Evolutionary conservation across 176 grass and related monocot genomes (phyloP).

Genomic region (Oryza nivara): DNA sequence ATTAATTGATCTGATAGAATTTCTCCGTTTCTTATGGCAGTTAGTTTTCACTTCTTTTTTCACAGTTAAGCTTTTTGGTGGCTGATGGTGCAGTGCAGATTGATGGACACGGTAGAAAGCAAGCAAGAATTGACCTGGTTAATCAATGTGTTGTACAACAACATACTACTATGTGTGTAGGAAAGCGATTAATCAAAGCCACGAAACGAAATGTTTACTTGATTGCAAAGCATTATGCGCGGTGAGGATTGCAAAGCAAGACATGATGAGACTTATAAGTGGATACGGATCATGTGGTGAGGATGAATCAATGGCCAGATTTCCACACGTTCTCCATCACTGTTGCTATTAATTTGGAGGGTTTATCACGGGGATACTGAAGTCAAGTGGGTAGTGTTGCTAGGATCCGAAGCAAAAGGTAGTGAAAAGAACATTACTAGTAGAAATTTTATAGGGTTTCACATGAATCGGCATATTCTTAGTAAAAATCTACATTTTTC

Average conservation of each 20-base stretch:
- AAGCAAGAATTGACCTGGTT: background rate
- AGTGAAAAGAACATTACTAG: constrained; percentile 24
- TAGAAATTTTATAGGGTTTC: background rate
- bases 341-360: constrained; percentile 28
- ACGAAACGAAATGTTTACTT: background rate
- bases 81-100: background rate
- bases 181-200: background rate
- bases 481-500: too few species aligned
- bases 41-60: background rate
- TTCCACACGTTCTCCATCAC: constrained; percentile 16
- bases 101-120: constrained; percentile 4
- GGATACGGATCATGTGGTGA: constrained; percentile 15
- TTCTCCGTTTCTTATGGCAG: background rate
- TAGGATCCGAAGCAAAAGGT: constrained; percentile 39
- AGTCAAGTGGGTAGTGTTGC: constrained; percentile 28
- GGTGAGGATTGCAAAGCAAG: background rate
- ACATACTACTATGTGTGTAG: background rate
- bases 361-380: constrained; percentile 24
- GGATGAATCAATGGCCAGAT: background rate
- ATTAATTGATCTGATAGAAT: too few species aligned
- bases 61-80: background rate
- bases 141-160: background rate
- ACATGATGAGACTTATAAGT: background rate
- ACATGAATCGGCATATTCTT: background rate
- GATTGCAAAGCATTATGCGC: background rate